phyloP scores from a whole-genome alignment of 2,329 filamentous ascomycete genomes.

The Huntiella moniliformis region DNA sequence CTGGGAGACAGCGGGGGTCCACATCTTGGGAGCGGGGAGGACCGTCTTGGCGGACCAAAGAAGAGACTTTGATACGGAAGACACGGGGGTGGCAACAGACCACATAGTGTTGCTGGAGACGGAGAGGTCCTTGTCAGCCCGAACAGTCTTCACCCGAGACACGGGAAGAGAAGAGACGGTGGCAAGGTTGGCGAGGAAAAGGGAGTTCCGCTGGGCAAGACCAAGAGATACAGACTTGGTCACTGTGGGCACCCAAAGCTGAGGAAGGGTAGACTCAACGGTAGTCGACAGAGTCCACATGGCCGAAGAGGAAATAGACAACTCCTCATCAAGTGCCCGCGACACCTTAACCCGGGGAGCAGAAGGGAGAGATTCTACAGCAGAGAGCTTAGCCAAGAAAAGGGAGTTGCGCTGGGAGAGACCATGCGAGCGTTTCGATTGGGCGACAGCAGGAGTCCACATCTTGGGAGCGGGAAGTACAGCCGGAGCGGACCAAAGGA shows the following conservation, averaged over 20 bases:
- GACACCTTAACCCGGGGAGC: constrained; percentile 2
- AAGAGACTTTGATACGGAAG: background rate
- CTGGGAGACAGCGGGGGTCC: too few species aligned
- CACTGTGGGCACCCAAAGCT: constrained; percentile 1
- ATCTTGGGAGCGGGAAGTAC: too few species aligned
- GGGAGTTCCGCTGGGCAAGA: constrained; percentile 17
- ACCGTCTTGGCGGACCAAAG: background rate
- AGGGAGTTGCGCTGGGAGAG: constrained; percentile 5
- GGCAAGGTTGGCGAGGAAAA: constrained; percentile 10
- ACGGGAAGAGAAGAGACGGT: constrained; percentile 12
- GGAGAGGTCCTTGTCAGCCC: background rate
- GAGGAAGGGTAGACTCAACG: background rate
- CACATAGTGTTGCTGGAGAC: constrained; percentile 4
- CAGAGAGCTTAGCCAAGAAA: constrained; percentile 9
- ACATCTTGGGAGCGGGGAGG: too few species aligned
- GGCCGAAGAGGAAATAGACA: constrained; percentile 4
- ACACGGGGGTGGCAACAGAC: background rate
- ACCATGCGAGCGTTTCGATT: background rate
- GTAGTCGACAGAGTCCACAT: constrained; percentile 7
- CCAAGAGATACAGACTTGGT: constrained; percentile 5
- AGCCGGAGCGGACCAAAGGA: background rate
- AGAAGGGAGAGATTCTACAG: background rate
- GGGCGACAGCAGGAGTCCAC: too few species aligned
- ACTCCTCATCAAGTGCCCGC: constrained; percentile 2
- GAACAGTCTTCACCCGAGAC: constrained; percentile 8